A percentile compares a stretch with the other conserved stretches of the same genome.
phyloP scores from a whole-genome alignment of 208 protist genomes.

The Tritrichomonas musculus region DNA sequence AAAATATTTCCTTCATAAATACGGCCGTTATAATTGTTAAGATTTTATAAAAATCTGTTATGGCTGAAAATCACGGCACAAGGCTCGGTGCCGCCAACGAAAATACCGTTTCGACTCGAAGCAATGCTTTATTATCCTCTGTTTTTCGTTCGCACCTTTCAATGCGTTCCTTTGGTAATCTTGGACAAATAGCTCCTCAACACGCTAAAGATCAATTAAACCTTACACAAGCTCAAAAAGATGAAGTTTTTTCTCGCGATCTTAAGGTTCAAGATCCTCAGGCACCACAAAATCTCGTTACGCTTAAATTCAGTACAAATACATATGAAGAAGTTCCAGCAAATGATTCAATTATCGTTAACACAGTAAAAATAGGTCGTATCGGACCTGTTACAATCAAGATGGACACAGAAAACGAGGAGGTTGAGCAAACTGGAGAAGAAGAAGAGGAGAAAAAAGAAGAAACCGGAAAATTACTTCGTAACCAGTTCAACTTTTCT shows the following conservation, averaged over 20 bases:
- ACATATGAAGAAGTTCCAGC: neutral
- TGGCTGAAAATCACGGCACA: too few species aligned
- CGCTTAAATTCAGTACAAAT: neutral
- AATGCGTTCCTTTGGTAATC: neutral
- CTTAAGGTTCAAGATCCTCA: neutral
- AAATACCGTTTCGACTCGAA: neutral
- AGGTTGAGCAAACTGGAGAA: neutral
- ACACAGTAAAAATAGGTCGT: neutral
- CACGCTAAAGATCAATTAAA: neutral
- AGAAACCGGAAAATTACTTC: neutral
- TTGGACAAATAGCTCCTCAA: neutral
- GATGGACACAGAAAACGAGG: neutral
- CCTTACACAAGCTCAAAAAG: neutral
- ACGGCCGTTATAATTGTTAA: too few species aligned
- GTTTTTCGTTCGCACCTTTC: neutral
- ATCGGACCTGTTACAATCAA: neutral
- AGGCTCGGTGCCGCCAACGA: too few species aligned
- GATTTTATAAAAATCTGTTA: too few species aligned
- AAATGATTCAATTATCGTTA: neutral
- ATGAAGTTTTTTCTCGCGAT: neutral
- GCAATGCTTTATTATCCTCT: neutral
- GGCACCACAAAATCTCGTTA: constrained; percentile 1
- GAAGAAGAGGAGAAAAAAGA: neutral
- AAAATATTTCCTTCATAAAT: too few species aligned
- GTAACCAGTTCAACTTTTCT: constrained; percentile 27